Evolutionary conservation across 192 early-diverging fungal species (phyloP).

Genomic region (Backusella macrospora): DNA sequence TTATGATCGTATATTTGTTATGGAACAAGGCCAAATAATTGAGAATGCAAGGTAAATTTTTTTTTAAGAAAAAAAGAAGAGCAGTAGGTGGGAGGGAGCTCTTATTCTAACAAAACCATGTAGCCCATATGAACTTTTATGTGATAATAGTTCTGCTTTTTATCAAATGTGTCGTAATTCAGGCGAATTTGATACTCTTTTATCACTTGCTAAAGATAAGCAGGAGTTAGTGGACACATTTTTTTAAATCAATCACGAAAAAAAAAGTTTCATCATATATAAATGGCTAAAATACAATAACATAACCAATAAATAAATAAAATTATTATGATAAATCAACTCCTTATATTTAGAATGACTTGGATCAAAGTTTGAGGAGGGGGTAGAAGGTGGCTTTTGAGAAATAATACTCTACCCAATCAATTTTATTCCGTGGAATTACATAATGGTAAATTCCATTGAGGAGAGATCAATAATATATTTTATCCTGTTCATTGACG

Average conservation of each 20-base stretch:
- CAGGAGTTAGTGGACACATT: conserved; percentile 17
- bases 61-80: neutral
- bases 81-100: neutral
- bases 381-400: too few species aligned
- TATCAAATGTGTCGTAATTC: conserved; percentile 77
- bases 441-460: too few species aligned
- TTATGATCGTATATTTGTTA: conserved; percentile 75
- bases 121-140: conserved; percentile 62
- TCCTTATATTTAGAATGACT: too few species aligned
- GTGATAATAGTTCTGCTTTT: conserved; percentile 68
- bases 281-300: neutral
- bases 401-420: too few species aligned
- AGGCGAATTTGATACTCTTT: conserved; percentile 76
- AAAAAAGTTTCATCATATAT: neutral
- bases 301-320: neutral
- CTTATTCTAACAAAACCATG: neutral
- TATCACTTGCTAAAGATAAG: conserved; percentile 52
- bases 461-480: too few species aligned
- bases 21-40: conserved; percentile 74
- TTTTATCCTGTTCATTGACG: too few species aligned
- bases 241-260: neutral
- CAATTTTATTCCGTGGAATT: too few species aligned
- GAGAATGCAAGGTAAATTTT: conserved; percentile 70
- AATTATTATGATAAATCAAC: neutral
- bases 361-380: too few species aligned